These are phyloP conservation scores for Metschnikowia koreensis DNA, from an alignment of 805 yeast genomes.

Conservation along the genomic window DNA sequence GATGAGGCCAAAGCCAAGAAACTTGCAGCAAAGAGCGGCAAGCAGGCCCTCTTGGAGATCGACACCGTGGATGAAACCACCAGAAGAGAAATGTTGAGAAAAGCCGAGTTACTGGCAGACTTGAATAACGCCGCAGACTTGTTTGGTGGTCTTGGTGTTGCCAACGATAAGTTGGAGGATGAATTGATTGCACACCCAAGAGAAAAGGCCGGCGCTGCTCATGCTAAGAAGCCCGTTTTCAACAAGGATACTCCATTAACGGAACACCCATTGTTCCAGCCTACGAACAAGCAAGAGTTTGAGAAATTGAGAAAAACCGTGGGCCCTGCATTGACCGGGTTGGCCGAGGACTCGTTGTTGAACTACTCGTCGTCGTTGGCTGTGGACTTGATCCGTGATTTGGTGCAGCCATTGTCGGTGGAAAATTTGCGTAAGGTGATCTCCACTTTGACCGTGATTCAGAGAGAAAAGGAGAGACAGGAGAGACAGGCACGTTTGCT, in stretches of 20 bases:
- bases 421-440: slow-evolving; percentile 84
- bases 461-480: slow-evolving; percentile 82
- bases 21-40: slow-evolving; percentile 38
- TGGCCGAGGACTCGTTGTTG: slow-evolving; percentile 59
- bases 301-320: slow-evolving; percentile 71
- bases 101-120: slow-evolving; percentile 83
- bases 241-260: slow-evolving; percentile 61
- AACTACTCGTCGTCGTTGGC: slow-evolving; percentile 76
- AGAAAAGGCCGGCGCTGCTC: slow-evolving; percentile 43
- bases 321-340: slow-evolving; percentile 55
- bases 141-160: slow-evolving; percentile 69
- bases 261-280: slow-evolving; percentile 79
- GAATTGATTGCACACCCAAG: slow-evolving; percentile 52
- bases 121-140: slow-evolving; percentile 90
- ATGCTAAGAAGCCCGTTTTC: slow-evolving; percentile 30
- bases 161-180: slow-evolving; percentile 33
- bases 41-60: slow-evolving; percentile 49
- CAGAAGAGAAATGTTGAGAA: slow-evolving; percentile 67
- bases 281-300: slow-evolving; percentile 75
- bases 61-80: slow-evolving; percentile 72
- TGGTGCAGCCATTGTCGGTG: slow-evolving; percentile 73
- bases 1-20: slow-evolving; percentile 50
- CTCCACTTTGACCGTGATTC: slow-evolving; percentile 75
- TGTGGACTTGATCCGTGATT: slow-evolving; percentile 80
- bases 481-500: slow-evolving; percentile 86